Base-by-base conservation (phyloP, 2,329 filamentous ascomycete genomes). In the Akanthomyces dipterigenus region DNA sequence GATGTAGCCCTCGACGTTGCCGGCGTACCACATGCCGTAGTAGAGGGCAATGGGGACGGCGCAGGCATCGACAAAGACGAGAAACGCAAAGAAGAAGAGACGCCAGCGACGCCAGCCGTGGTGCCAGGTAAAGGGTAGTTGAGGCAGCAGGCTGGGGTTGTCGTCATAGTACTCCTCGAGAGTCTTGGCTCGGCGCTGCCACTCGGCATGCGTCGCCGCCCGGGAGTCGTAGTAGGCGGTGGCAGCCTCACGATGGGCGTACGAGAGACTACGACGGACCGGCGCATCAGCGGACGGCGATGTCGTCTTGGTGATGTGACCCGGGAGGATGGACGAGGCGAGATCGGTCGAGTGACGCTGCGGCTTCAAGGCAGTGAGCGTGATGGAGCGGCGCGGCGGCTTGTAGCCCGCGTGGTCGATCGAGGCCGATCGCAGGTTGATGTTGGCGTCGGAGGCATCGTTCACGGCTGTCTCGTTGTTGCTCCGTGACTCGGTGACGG, bases 31-130 rank as follows among this genome's bases (percentile, higher is more conserved):
- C 61, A 84, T 71, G 22, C 76, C 76, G 64, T 82, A 84, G 72
- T 80, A 84, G 5, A 84, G 70, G 1, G 78, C 70, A 62, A 84
- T 80, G 22, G 81, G 81, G 22, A 83, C 62, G 9, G 68, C 71
- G 9, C 73, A 75, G 31, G 72, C 74, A 43, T 76, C 75, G 34
- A 82, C 68, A 61, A 82, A 76, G 60, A 82, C 72, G 26, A 82
- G 68, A 60, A 83, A 76, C 43, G 74, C 74, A 60, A 82, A 76
- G 11, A 82, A 63, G 64, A 77, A 77, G 16, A 82, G 76, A 59
- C 77, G 77, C 71, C 69, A 76, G 22, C 74, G 73, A 49, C 70
- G 70, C 61, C 70, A 69, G 43, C 74, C 74, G 63, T 76, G 74
- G 51, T 75, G 74, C 74, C 74, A 76, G 2, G 74, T 75, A 51